Evolutionary conservation across 352 stramenopile genomes (phyloP).

Genomic region (Elongisporangium senticosum): DNA sequence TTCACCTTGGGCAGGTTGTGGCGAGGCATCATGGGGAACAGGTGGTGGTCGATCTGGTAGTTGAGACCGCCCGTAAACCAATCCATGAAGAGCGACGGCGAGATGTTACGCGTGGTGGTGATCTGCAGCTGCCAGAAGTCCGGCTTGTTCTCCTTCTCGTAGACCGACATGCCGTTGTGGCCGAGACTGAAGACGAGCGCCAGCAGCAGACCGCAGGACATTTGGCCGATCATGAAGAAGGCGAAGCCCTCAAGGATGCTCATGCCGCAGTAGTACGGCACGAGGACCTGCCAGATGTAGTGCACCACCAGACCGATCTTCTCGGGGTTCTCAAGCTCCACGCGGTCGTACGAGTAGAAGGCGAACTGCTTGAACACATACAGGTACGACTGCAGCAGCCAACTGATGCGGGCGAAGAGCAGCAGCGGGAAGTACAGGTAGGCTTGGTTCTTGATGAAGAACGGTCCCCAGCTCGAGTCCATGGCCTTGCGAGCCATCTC

Average conservation of each 20-base stretch:
- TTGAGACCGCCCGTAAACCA: slow-evolving; percentile 98
- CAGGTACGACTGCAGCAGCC: slow-evolving; percentile 95
- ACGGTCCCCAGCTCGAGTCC: slow-evolving; percentile 78
- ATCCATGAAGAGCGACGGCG: slow-evolving; percentile 91
- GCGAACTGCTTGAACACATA: slow-evolving; percentile 91
- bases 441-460: slow-evolving; percentile 92
- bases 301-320: slow-evolving; percentile 77
- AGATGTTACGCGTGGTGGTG: slow-evolving; percentile 97
- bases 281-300: slow-evolving; percentile 90
- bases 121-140: slow-evolving; percentile 99
- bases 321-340: slow-evolving; percentile 84
- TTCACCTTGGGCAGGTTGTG: slow-evolving; percentile 95
- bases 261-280: slow-evolving; percentile 65
- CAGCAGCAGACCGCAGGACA: slow-evolving; percentile 92
- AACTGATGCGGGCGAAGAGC: slow-evolving; percentile 94
- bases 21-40: slow-evolving; percentile 96
- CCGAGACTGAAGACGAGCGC: slow-evolving; percentile 96
- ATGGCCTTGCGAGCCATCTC: slow-evolving; percentile 90
- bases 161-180: slow-evolving; percentile 98
- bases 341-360: slow-evolving; percentile 75
- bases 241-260: slow-evolving; percentile 56
- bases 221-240: slow-evolving; percentile 84
- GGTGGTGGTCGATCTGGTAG: slow-evolving; percentile 98
- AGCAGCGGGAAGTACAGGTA: slow-evolving; percentile 97
- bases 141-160: slow-evolving; percentile 92